Conservation (phyloP, 805 yeast genomes). For the Huiozyma naganishii region DNA sequence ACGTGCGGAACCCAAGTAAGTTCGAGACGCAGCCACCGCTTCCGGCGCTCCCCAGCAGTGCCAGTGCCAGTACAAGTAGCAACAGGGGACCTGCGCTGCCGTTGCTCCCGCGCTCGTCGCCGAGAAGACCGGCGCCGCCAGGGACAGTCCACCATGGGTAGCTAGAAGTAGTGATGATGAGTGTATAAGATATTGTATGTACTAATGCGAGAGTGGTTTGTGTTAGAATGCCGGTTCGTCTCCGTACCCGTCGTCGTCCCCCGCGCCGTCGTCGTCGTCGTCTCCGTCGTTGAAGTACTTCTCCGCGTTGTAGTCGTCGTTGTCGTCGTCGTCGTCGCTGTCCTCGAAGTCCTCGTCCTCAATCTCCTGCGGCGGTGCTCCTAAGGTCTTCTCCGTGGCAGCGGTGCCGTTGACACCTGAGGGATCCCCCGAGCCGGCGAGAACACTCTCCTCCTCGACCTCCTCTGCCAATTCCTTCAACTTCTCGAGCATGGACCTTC, state of each 20-base stretch:
- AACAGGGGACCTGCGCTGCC: slow-evolving; percentile 1
- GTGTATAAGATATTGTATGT: background rate
- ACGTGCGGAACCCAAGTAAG: background rate
- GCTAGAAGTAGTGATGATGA: background rate
- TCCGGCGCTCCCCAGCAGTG: background rate
- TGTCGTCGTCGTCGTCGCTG: slow-evolving; percentile 53
- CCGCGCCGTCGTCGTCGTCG: slow-evolving; percentile 35
- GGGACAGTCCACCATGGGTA: background rate
- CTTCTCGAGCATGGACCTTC: slow-evolving; percentile 35
- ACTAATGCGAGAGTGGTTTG: too few species aligned
- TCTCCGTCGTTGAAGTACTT: slow-evolving; percentile 35
- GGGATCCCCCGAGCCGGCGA: slow-evolving; percentile 8
- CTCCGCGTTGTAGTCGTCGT: slow-evolving; percentile 37
- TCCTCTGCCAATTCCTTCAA: slow-evolving; percentile 40
- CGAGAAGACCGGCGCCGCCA: slow-evolving; percentile 19
- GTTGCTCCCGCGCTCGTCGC: slow-evolving; percentile 5
- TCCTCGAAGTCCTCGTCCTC: slow-evolving; percentile 48
- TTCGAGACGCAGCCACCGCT: background rate
- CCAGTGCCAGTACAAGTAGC: background rate
- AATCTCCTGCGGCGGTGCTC: slow-evolving; percentile 35
- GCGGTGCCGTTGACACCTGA: slow-evolving; percentile 26
- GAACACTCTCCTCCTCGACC: slow-evolving; percentile 26
- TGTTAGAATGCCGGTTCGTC: slow-evolving; percentile 52
- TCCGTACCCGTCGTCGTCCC: slow-evolving; percentile 4
- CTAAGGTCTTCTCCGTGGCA: slow-evolving; percentile 39